Evolutionary conservation across 163 green algal species (phyloP), one percentile per base, ranked within the genome.

Genomic region (Scenedesmus sp.): DNA sequence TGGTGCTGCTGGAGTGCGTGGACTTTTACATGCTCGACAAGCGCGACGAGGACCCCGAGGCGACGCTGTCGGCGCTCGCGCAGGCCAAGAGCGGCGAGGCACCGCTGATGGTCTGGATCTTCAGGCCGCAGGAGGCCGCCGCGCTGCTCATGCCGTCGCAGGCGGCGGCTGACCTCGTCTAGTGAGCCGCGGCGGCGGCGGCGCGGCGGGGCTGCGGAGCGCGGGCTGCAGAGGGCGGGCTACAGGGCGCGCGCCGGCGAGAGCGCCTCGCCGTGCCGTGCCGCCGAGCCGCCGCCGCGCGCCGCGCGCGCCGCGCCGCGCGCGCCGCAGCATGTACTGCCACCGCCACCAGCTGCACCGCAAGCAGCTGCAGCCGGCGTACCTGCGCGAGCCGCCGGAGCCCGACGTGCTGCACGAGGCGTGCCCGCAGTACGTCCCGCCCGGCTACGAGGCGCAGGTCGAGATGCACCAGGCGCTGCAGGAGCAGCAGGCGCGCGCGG

Each of bases 1-100:
- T 53, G n/a, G 22, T 76, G 50, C 50, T 76, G 50, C n/a, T 76
- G 7, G 67, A 76, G 34, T 26, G 34, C 31, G 34, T 76, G 22
- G 44, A 57, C 34, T 76, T 64, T 24, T 20, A 53, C 47, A 54
- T 47, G 51, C 48, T 76, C 11, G 15, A n/a, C 0, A 39, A 45
- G 18, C 18, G 39, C 11, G 67, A 33, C 9, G 10, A 53, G 29
- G 67, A 48, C 29, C 47, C 67, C 2, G 10, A 65, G 36, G 50
- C 34, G 4, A 33, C 39, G 10, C 34, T 64, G 17, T 2, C 9
- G 15, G 4, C 14, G 47, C 15, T 75, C 18, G 34, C 63, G 31
- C 14, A 2, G 50, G 47, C 51, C 1, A 60, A 60, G 51, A 13
- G 6, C n/a, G 22, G n/a, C 9, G 9, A 7, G 51, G 9, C 31